phyloP scores from a whole-genome alignment of 1,284 basidiomycete species.

The Sphaerobolus stellatus region DNA sequence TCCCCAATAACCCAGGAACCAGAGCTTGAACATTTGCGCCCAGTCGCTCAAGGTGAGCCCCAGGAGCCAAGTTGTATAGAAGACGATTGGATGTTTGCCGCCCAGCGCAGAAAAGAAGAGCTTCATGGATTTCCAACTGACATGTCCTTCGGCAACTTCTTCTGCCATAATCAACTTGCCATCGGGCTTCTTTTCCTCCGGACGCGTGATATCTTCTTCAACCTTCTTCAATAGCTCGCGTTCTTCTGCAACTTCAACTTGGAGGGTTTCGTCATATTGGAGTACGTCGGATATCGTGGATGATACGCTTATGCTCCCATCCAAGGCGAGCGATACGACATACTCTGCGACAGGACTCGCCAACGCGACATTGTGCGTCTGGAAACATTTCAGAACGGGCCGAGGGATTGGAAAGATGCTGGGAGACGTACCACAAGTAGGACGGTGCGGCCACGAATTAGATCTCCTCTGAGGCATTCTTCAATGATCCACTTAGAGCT shows the following conservation, averaged over 20 bases:
- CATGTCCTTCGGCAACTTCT: conserved; percentile 41
- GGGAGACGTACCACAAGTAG: conserved; percentile 72
- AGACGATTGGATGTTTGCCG: no score
- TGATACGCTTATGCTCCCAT: conserved; percentile 49
- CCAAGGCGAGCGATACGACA: conserved; percentile 60
- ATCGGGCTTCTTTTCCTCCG: conserved; percentile 33
- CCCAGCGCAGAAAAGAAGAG: conserved; percentile 39
- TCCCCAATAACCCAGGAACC: conserved; percentile 56
- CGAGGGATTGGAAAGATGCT: neutral
- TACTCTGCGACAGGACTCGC: conserved; percentile 69
- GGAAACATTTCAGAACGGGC: neutral
- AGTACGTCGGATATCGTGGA: conserved; percentile 72
- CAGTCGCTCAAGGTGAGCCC: conserved; percentile 22
- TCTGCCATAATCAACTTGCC: conserved; percentile 33
- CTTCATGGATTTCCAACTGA: conserved; percentile 33
- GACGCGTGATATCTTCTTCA: conserved; percentile 39
- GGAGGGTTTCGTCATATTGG: conserved; percentile 38
- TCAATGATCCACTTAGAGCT: conserved; percentile 66
- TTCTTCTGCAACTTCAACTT: conserved; percentile 30
- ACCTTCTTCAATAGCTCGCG: conserved; percentile 31
- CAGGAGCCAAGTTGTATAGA: conserved; percentile 35
- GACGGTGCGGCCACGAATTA: conserved; percentile 77
- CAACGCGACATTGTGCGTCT: conserved; percentile 82
- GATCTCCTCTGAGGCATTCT: conserved; percentile 81
- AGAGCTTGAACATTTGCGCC: conserved; percentile 39